Percentiles rank a stretch among this genome's conserved stretches.
phyloP scores from a whole-genome alignment of 2,329 filamentous ascomycete genomes.

The Decorospora gaudefroyi region DNA sequence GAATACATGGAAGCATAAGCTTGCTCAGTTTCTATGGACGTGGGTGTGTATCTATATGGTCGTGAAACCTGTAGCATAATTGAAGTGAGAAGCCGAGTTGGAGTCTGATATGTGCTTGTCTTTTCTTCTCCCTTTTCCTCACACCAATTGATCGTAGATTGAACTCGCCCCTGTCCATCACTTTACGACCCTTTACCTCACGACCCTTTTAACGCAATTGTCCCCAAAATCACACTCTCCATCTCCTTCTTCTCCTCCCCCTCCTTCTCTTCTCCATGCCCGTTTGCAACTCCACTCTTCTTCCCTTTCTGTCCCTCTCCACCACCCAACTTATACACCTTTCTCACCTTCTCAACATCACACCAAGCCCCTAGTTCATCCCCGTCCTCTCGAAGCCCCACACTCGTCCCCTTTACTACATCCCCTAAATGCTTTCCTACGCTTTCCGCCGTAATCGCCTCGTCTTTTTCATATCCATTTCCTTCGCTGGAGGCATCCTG shows the following conservation, averaged over 20 bases:
- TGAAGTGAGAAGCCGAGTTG: conserved; percentile 28
- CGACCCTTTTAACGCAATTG: conserved; percentile 75
- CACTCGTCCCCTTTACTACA: conserved; percentile 33
- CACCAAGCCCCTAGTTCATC: conserved; percentile 57
- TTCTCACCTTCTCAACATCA: conserved; percentile 67
- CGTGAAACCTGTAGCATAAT: conserved; percentile 44
- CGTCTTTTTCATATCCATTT: conserved; percentile 7
- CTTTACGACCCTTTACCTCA: conserved; percentile 29
- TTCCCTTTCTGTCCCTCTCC: conserved; percentile 50
- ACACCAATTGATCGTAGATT: neutral
- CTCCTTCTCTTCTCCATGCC: conserved; percentile 40
- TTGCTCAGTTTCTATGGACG: conserved; percentile 19
- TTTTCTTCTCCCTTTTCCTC: neutral
- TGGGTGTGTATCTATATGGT: conserved; percentile 38
- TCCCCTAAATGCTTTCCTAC: conserved; percentile 34
- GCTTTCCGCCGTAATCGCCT: conserved; percentile 26
- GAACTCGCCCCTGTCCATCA: neutral
- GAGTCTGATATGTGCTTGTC: conserved; percentile 8
- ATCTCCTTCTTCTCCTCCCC: conserved; percentile 58
- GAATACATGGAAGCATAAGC: conserved; percentile 76
- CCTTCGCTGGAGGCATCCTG: neutral
- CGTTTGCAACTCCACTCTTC: conserved; percentile 42
- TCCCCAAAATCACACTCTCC: conserved; percentile 71
- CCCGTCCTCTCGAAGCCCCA: conserved; percentile 26
- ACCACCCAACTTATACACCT: conserved; percentile 80